phyloP scores from a whole-genome alignment of 495 filamentous ascomycete species.

The Hyaloscypha hepaticicola region DNA sequence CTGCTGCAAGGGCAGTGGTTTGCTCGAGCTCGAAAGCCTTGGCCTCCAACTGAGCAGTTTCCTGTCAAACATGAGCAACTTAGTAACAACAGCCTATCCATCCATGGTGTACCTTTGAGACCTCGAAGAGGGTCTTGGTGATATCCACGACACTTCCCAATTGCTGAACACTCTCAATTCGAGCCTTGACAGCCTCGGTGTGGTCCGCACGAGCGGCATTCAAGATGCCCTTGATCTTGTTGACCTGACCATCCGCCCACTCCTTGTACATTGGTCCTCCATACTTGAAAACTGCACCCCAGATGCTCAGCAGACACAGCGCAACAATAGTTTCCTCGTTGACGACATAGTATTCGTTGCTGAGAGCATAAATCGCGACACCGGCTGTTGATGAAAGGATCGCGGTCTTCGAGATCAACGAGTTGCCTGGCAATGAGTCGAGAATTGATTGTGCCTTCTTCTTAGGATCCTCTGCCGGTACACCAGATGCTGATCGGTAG shows the following conservation, averaged over 20 bases:
- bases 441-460: conserved; percentile 94
- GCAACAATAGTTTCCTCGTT: conserved; percentile 96
- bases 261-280: conserved; percentile 87
- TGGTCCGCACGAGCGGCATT: conserved; percentile 92
- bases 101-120: conserved; percentile 75
- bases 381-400: conserved; percentile 91
- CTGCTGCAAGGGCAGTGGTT: conserved; percentile 78
- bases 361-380: conserved; percentile 89
- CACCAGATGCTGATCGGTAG: conserved; percentile 69
- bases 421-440: conserved; percentile 82
- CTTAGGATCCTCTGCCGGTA: conserved; percentile 81
- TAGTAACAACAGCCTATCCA: background rate
- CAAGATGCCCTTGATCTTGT: conserved; percentile 88
- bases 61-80: conserved; percentile 51
- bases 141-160: conserved; percentile 90
- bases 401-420: conserved; percentile 89
- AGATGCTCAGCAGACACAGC: conserved; percentile 84
- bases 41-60: conserved; percentile 94
- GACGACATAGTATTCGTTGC: conserved; percentile 98
- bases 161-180: conserved; percentile 91
- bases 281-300: conserved; percentile 85
- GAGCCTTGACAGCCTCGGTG: conserved; percentile 86
- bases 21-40: conserved; percentile 97
- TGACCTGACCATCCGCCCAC: conserved; percentile 84
- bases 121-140: conserved; percentile 94